Evolutionary conservation across 805 yeast genomes (phyloP), one percentile per base, ranked within the genome.

Genomic region (Kazachstania psychrophila): DNA sequence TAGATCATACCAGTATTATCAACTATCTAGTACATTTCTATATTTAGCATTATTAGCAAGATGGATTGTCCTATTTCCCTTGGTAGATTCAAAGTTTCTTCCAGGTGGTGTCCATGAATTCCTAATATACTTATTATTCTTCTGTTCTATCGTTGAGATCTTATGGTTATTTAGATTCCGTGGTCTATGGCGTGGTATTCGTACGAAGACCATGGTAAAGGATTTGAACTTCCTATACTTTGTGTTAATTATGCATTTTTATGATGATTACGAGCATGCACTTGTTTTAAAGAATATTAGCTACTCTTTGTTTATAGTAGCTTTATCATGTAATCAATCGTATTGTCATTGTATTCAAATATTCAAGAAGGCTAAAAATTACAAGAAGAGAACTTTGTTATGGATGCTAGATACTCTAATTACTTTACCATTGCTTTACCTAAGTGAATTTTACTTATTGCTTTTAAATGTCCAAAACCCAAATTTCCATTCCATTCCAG

Each of bases 51-150:
- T 64, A 12, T 41, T 61, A 57, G 36, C 65, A 2, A 56, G 89
- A 32, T 65, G 77, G 43, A 37, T 67, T 11, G 57, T 77, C 1
- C 58, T 80, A 22, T 58, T 74, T 31, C 83, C 84, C 1, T 57
- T 80, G 18, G 84, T 77, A n/a, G 82, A 85, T 0, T 56, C 75
- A 23, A 65, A 64, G 44, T 79, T 77, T 45, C 54, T 79, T 15
- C 81, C 86, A 1, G 85, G 79, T 6, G 87, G 85, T 0, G 74
- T 80, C 10, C 82, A 83, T 31, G 81, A 73, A 45, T 79, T 77
- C 57, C 71, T 76, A 17, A 53, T 54, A 31, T 48, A 46, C 29
- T 15, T 50, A 20, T 22, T 58, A 39, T 36, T 54, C 9, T 47
- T 34, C 24, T 32, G 52, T 10, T 44, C 54, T 17, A 9, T 41